Conservation (phyloP, 345 rosid species). For the Microthlaspi erraticum region DNA sequence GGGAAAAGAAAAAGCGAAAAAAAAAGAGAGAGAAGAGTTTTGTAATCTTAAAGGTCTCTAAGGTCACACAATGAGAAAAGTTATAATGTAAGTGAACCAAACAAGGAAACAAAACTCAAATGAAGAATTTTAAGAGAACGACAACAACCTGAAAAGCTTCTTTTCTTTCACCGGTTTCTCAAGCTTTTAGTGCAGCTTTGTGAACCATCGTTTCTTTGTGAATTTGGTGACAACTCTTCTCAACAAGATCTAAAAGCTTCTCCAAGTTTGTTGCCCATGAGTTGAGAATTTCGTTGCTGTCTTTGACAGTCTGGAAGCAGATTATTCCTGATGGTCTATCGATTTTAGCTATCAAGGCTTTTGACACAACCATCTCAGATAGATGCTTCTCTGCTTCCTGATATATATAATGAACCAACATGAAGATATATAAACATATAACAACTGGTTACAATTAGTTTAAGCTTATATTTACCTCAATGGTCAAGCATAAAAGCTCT, state of each 20-base stretch:
- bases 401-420: conserved; percentile 6
- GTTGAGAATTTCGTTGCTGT: conserved; percentile 87
- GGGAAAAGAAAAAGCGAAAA: neutral
- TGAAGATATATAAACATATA: neutral
- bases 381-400: conserved; percentile 96
- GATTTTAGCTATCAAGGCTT: conserved; percentile 78
- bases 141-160: neutral
- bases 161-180: conserved; percentile 37
- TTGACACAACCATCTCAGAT: conserved; percentile 93
- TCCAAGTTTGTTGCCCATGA: conserved; percentile 87
- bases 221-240: conserved; percentile 94
- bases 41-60: conserved; percentile 21
- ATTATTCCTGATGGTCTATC: conserved; percentile 78
- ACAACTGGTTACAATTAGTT: neutral
- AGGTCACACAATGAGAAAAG: neutral
- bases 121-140: neutral
- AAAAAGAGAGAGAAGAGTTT: neutral
- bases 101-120: conserved; percentile 6
- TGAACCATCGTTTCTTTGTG: conserved; percentile 97
- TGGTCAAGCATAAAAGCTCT: conserved; percentile 71
- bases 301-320: conserved; percentile 73
- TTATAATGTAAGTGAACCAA: neutral
- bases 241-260: conserved; percentile 93
- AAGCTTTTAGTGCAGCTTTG: conserved; percentile 75
- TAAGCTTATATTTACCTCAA: conserved; percentile 51